Evolutionary conservation across 106 monocot genomes (phyloP).

Genomic region (Dioscorea alata): DNA sequence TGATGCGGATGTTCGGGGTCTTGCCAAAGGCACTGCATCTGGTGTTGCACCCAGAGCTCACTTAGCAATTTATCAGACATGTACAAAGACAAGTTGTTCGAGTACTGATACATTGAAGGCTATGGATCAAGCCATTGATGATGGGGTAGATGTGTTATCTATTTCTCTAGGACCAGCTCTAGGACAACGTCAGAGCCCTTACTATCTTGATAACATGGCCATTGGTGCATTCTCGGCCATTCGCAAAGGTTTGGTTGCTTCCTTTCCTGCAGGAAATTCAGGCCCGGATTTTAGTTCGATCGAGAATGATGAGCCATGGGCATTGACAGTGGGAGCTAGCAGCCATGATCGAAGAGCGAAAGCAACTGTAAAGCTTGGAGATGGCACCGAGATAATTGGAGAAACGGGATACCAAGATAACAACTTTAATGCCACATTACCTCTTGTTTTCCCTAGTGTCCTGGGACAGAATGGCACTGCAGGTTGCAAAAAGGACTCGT

Average conservation of each 20-base stretch:
- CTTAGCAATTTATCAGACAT: not conserved
- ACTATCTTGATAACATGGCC: not conserved
- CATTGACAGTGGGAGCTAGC: slow-evolving; percentile 11
- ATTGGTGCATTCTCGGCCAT: not conserved
- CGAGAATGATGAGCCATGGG: slow-evolving; percentile 8
- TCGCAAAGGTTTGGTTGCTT: not conserved
- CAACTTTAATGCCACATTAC: not conserved
- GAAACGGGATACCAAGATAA: slow-evolving; percentile 1
- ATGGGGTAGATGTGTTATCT: not conserved
- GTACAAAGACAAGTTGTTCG: not conserved
- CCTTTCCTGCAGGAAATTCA: not conserved
- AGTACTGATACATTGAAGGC: not conserved
- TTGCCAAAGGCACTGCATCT: not conserved
- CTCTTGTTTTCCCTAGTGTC: not conserved
- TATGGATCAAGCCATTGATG: not conserved
- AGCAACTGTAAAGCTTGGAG: slow-evolving; percentile 9
- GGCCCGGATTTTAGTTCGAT: not conserved
- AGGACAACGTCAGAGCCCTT: no score
- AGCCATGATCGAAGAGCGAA: not conserved
- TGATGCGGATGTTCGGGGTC: not conserved
- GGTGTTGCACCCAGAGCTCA: not conserved
- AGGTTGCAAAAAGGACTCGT: not conserved
- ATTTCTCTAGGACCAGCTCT: not conserved
- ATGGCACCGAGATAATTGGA: slow-evolving; percentile 6
- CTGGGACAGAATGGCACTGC: not conserved